A percentile compares a stretch with the other conserved stretches of the same genome.
These are phyloP conservation scores for Globisporangium carolinianum DNA, from an alignment of 352 stramenopile genomes.

Conservation along the genomic window DNA sequence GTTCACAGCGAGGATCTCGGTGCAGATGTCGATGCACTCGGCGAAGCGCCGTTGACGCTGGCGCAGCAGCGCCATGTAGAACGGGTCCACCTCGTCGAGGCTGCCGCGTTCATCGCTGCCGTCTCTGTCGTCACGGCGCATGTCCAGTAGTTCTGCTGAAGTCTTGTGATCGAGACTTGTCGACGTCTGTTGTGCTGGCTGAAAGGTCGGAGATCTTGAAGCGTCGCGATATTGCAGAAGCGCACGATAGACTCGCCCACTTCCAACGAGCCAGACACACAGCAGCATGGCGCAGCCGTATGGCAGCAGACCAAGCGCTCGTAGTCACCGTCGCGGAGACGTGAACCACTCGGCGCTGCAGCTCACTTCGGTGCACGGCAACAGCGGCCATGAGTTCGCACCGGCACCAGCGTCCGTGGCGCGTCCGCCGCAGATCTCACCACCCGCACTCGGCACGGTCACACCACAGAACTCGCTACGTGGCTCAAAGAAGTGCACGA, in stretches of 20 bases:
- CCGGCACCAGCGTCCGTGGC: conserved; percentile 4
- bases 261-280: no score
- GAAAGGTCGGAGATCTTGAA: not conserved
- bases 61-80: conserved; percentile 82
- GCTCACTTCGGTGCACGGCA: not conserved
- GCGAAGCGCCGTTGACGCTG: conserved; percentile 68
- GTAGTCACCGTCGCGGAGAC: no score
- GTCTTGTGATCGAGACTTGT: not conserved
- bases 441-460: conserved; percentile 30
- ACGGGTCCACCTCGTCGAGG: conserved; percentile 80
- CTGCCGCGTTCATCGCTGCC: conserved; percentile 18
- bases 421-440: conserved; percentile 9
- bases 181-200: not conserved
- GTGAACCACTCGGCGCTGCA: not conserved
- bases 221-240: not conserved
- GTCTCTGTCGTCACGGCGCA: conserved; percentile 3
- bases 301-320: no score
- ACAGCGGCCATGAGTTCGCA: not conserved
- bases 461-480: conserved; percentile 46
- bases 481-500: not conserved
- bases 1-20: conserved; percentile 74
- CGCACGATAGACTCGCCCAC: no score
- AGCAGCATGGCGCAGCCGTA: no score
- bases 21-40: conserved; percentile 82
- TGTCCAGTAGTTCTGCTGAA: not conserved